Percentiles rank a stretch among this genome's conserved stretches.
Conservation (phyloP, 2,329 filamentous ascomycete genomes). For the Aspergillus sp. region DNA sequence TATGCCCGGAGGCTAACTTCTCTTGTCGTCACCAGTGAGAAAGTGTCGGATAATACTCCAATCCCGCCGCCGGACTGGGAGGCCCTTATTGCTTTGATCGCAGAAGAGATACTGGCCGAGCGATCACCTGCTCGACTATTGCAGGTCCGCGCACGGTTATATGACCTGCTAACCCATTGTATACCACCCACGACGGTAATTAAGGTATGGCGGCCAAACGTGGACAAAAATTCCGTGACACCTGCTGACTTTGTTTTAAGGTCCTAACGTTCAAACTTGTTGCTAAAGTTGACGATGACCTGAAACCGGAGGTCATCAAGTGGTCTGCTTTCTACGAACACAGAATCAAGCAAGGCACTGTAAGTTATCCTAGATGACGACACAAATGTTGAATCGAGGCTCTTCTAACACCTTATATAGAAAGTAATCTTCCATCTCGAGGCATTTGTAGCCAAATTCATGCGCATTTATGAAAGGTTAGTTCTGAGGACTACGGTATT, state of each 20-base stretch:
- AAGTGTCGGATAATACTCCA: constrained; percentile 73
- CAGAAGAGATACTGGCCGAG: constrained; percentile 88
- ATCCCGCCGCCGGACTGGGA: constrained; percentile 98
- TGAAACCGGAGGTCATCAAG: constrained; percentile 86
- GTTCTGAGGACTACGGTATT: constrained; percentile 11
- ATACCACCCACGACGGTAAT: constrained; percentile 91
- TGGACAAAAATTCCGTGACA: neutral
- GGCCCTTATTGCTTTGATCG: constrained; percentile 76
- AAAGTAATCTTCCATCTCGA: constrained; percentile 98
- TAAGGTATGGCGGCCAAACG: constrained; percentile 45
- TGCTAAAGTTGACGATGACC: constrained; percentile 71
- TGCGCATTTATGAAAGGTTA: constrained; percentile 89
- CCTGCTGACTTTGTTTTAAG: constrained; percentile 21
- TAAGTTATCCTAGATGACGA: constrained; percentile 22
- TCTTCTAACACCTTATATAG: constrained; percentile 18
- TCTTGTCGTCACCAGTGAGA: constrained; percentile 55
- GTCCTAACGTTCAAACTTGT: constrained; percentile 91
- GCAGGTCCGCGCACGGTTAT: constrained; percentile 84
- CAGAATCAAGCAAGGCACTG: constrained; percentile 73
- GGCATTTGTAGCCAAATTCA: constrained; percentile 97
- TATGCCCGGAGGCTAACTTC: constrained; percentile 1
- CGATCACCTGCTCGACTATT: constrained; percentile 84
- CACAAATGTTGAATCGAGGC: constrained; percentile 3
- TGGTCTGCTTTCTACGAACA: constrained; percentile 99
- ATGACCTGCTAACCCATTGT: constrained; percentile 93